Base-by-base conservation (phyloP, 1,284 basidiomycete genomes). In the Amylostereum areolatum region DNA sequence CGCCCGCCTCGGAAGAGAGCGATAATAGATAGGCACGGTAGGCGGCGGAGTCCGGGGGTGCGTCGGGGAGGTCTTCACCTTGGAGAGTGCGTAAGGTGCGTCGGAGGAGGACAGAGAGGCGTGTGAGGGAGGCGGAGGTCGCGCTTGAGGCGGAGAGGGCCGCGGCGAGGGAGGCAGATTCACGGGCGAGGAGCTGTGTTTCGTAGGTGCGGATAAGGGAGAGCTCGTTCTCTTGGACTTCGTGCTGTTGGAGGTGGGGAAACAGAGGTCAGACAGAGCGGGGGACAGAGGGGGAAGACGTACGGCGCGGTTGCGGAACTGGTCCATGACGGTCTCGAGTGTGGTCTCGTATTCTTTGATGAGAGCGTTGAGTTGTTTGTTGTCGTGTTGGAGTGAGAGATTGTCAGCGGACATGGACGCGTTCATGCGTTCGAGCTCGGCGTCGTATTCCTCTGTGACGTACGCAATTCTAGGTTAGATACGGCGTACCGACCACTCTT, bases 281-380 rank as follows among this genome's bases (percentile, higher is more conserved):
- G 25, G 51, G 30, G 39, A 46, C 25, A 8, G 30, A 65, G 25
- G 29, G 29, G 42, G 25, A 46, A 33, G 28, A 81, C 91, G 61
- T 66, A 97, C 94, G 30, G 95, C 94, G 48, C 92, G 85, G 52
- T 85, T 89, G 50, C 96, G 78, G 69, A 99, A 99, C 54, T 87
- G 83, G 71, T 83, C 81, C 96, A 99, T 99, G 43, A 98, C 83
- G 11, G 81, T 90, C 67, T 99, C 97, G 43, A 99, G 73, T 0
- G 96, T 97, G 61, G 91, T 87, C 65, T 99, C 97, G 63, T 97
- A 97, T 66, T 99, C 96, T 58, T 94, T 93, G 55, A 99, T 83
- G 44, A 99, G 72, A 5, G 79, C 74, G 54, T 87, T 92, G 33
- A 98, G 77, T 61, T 97, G 93, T 66, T 97, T 95, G 73, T 98